Percentiles rank a stretch among this genome's conserved stretches.
Evolutionary conservation across 805 yeast genomes (phyloP).

Genomic region (Candida dajiaensis): DNA sequence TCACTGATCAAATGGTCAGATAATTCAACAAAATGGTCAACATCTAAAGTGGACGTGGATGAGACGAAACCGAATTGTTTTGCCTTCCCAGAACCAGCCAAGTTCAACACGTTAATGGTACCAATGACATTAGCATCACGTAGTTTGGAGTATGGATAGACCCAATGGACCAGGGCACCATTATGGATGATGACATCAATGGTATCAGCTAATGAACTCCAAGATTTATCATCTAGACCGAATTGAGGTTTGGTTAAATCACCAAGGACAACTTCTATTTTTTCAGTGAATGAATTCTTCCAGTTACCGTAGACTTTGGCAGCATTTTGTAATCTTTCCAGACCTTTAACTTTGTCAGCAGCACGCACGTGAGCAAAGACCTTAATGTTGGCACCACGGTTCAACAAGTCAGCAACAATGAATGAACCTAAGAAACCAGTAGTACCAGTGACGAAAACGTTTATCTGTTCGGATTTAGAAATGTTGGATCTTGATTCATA

Average conservation of each 20-base stretch:
- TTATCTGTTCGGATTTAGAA: slow-evolving; percentile 33
- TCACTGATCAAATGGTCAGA: slow-evolving; percentile 63
- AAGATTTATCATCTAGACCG: slow-evolving; percentile 54
- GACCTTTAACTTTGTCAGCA: slow-evolving; percentile 54
- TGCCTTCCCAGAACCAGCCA: slow-evolving; percentile 71
- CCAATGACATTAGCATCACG: slow-evolving; percentile 92
- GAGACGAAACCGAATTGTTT: slow-evolving; percentile 89
- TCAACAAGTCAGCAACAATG: slow-evolving; percentile 70
- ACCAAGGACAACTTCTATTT: slow-evolving; percentile 73
- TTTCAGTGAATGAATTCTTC: slow-evolving; percentile 48
- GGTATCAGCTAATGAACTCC: slow-evolving; percentile 50
- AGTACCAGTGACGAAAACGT: slow-evolving; percentile 87
- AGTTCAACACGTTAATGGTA: slow-evolving; percentile 74
- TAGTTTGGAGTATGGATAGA: slow-evolving; percentile 83
- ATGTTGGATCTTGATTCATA: slow-evolving; percentile 40
- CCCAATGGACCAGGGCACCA: slow-evolving; percentile 99
- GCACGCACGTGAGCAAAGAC: slow-evolving; percentile 93
- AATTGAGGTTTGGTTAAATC: slow-evolving; percentile 69
- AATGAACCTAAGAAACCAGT: slow-evolving; percentile 96
- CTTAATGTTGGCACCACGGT: slow-evolving; percentile 47
- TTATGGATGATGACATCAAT: slow-evolving; percentile 88
- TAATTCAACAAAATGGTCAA: slow-evolving; percentile 68
- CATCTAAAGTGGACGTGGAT: slow-evolving; percentile 89
- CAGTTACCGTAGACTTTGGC: slow-evolving; percentile 71
- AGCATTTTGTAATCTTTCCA: slow-evolving; percentile 68